Evolutionary conservation across 2,329 filamentous ascomycete genomes (phyloP).

Genomic region (Aspergillus jensenii): DNA sequence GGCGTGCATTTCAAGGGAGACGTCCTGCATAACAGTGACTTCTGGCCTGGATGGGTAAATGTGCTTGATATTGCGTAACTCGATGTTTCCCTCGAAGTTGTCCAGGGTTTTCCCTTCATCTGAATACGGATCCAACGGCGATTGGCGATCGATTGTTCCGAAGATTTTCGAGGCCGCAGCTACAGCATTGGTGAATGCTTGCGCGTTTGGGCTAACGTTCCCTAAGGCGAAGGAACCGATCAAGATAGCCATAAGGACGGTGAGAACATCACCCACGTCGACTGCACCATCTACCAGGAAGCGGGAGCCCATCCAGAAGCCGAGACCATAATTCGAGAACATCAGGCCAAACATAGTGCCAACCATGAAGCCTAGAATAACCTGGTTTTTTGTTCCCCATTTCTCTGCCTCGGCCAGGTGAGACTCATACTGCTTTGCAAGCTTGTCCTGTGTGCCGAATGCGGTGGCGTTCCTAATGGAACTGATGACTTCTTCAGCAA

Average conservation of each 20-base stretch:
- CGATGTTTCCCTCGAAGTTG: slow-evolving; percentile 72
- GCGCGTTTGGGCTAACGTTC: slow-evolving; percentile 79
- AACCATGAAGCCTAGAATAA: slow-evolving; percentile 73
- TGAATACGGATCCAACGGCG: slow-evolving; percentile 76
- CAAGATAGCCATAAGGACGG: slow-evolving; percentile 85
- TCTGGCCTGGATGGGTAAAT: slow-evolving; percentile 94
- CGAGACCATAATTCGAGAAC: slow-evolving; percentile 82
- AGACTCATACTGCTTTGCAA: slow-evolving; percentile 80
- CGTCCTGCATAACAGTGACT: slow-evolving; percentile 81
- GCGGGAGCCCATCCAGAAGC: slow-evolving; percentile 82
- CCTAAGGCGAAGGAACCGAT: slow-evolving; percentile 90
- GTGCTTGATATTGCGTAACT: slow-evolving; percentile 80
- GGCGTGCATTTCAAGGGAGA: slow-evolving; percentile 76
- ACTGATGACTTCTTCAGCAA: slow-evolving; percentile 92
- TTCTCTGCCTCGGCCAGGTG: slow-evolving; percentile 72
- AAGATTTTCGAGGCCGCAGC: slow-evolving; percentile 90
- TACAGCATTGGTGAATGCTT: slow-evolving; percentile 80
- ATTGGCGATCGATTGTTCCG: slow-evolving; percentile 84
- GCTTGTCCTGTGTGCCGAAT: slow-evolving; percentile 88
- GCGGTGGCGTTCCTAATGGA: slow-evolving; percentile 90
- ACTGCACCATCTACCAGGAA: slow-evolving; percentile 69
- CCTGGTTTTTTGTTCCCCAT: slow-evolving; percentile 75
- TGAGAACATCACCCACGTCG: slow-evolving; percentile 70
- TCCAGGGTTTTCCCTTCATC: slow-evolving; percentile 72
- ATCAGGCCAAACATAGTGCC: slow-evolving; percentile 79